Conservation (phyloP, 208 protist genomes). For the Leishmania guyanensis region DNA sequence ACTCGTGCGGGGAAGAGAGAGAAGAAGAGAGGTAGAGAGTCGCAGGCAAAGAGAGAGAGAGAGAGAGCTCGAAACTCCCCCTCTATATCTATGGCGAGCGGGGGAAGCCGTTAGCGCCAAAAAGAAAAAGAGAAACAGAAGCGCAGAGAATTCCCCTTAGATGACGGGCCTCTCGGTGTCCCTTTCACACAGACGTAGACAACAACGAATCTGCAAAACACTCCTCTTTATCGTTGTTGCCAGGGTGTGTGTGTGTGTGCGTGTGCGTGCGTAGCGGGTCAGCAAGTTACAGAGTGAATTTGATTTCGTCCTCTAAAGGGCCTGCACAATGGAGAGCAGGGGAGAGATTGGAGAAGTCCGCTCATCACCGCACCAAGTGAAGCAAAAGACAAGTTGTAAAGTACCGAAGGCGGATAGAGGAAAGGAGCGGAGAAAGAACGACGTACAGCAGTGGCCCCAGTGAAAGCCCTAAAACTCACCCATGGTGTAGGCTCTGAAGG, state of each 20-base stretch:
- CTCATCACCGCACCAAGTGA: background rate
- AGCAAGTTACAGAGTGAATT: background rate
- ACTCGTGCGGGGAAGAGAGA: too few species aligned
- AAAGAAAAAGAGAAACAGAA: background rate
- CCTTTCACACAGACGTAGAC: too few species aligned
- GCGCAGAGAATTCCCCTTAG: background rate
- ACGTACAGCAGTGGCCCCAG: background rate
- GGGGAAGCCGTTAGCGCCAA: background rate
- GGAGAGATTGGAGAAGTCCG: background rate
- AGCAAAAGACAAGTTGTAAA: background rate
- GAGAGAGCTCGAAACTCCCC: too few species aligned
- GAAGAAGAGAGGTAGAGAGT: too few species aligned
- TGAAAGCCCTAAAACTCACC: background rate
- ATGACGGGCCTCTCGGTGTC: too few species aligned
- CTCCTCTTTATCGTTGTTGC: too few species aligned
- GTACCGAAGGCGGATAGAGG: background rate
- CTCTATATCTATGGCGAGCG: too few species aligned
- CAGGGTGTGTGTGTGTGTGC: background rate
- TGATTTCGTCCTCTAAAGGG: background rate
- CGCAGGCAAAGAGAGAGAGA: too few species aligned
- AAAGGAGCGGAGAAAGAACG: too few species aligned
- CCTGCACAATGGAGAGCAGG: background rate
- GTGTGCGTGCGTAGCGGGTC: background rate
- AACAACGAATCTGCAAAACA: too few species aligned
- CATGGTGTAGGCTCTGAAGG: background rate